Conservation (phyloP, 2,329 filamentous ascomycete genomes). For the Xylariomycetidae sp. region DNA sequence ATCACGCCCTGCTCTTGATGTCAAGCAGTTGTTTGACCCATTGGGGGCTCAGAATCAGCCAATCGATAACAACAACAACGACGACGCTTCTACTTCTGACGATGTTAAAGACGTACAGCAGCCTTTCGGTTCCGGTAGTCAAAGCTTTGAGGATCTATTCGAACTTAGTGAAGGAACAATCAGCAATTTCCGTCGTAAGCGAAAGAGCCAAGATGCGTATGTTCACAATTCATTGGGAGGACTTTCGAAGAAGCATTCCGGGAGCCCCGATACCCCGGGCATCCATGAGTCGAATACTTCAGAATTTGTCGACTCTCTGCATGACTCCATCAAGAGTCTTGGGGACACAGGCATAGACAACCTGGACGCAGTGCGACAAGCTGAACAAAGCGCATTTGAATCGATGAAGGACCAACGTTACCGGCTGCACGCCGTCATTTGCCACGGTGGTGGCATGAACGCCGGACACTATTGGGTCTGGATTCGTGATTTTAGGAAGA, state of each 20-base stretch:
- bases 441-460: conserved; percentile 70
- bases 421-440: conserved; percentile 85
- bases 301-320: conserved; percentile 14
- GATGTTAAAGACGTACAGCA: neutral
- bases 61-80: neutral
- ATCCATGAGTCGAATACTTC: neutral
- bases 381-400: conserved; percentile 51
- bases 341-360: conserved; percentile 43
- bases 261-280: neutral
- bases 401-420: conserved; percentile 66
- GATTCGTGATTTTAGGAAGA: conserved; percentile 80
- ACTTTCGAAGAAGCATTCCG: conserved; percentile 9
- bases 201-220: no score
- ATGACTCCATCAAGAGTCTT: conserved; percentile 10
- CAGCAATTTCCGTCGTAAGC: neutral
- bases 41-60: no score
- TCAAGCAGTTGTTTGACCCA: conserved; percentile 5
- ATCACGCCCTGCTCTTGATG: conserved; percentile 1
- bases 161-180: neutral
- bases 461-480: conserved; percentile 96
- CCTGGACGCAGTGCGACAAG: conserved; percentile 33
- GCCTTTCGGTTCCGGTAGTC: no score
- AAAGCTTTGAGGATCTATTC: no score
- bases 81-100: neutral
- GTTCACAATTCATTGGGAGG: no score